Base-by-base conservation (phyloP, 768 basidiomycete species). In the Auriculariales sp. region DNA sequence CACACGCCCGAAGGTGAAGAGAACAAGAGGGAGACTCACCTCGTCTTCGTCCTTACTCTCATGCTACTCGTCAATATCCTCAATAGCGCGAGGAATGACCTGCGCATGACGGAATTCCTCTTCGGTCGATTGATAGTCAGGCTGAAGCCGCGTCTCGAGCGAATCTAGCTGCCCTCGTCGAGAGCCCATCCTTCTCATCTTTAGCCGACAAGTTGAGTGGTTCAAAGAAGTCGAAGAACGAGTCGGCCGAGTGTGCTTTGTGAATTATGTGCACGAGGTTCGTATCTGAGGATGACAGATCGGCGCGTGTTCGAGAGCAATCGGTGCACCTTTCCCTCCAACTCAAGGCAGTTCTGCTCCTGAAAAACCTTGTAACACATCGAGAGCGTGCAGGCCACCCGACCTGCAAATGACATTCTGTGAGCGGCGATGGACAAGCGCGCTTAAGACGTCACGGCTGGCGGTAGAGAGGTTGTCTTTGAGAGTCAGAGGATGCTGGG, bases 191-290 rank as follows among this genome's bases (percentile, higher is more conserved):
- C 42, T 83, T 64, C 34, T 68, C 73, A 39, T 82, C 79, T 10
- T 83, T 78, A 4, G 74, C 63, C 3, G 88, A 86, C 2, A 83
- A 79, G 22, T 70, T 63, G 14, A 89, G 90, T 9, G 91, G 89
- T 48, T 70, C 68, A 77, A 99, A 99, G 71, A 98, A 99, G 75
- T 91, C 90, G 83, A 99, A 99, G 77, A 99, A 98, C 12, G 94
- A 97, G 29, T 93, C 88, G 5, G 86, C 81, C 7, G 90, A 87
- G 56, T 78, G 81, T 4, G 86, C 83, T 71, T 97, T 97, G 66
- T 80, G 76, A 34, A 85, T 79, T 30, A 87, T 68, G 53, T 83
- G 83, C 1, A 81, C 88, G 54, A 83, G 80, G 63, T 89, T 87
- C 25, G 86, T 89, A 62, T 83, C 86, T 88, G 57, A n/a, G n/a